These are phyloP conservation scores for Metarhizium sp. DNA, from an alignment of 2,329 filamentous ascomycete genomes.

Conservation along the genomic window DNA sequence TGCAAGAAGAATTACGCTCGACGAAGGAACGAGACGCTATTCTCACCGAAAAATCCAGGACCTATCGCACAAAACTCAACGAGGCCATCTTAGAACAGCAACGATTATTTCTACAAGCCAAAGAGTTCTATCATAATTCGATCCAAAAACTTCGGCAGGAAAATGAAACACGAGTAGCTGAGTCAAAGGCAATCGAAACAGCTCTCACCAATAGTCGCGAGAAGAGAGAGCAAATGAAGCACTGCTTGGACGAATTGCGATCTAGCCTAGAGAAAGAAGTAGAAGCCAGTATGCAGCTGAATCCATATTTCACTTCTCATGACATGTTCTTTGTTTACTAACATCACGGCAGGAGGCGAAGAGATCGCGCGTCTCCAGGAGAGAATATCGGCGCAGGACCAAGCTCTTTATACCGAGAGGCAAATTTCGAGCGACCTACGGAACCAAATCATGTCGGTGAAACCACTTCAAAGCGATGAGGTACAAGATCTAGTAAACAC, in stretches of 20 bases:
- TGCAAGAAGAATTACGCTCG: slow-evolving; percentile 16
- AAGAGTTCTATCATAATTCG: slow-evolving; percentile 21
- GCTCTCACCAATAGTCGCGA: slow-evolving; percentile 18
- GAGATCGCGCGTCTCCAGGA: slow-evolving; percentile 14
- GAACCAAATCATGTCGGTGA: background rate
- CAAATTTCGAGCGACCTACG: background rate
- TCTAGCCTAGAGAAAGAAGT: slow-evolving; percentile 12
- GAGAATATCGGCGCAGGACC: slow-evolving; percentile 13
- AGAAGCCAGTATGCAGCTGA: slow-evolving; percentile 13
- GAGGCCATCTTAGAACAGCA: slow-evolving; percentile 38
- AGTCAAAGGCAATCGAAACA: slow-evolving; percentile 15
- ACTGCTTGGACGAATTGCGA: slow-evolving; percentile 19
- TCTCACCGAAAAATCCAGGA: slow-evolving; percentile 24
- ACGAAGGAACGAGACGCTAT: slow-evolving; percentile 12
- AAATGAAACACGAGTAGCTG: slow-evolving; percentile 13
- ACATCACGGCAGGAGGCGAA: slow-evolving; percentile 13
- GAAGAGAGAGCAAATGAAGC: slow-evolving; percentile 22
- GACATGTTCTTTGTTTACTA: background rate
- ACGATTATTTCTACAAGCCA: slow-evolving; percentile 26
- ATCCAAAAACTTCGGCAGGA: slow-evolving; percentile 25
- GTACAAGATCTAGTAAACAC: background rate
- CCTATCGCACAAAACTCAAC: slow-evolving; percentile 31
- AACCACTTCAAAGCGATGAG: background rate
- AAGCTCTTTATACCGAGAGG: slow-evolving; percentile 3
- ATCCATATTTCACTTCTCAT: background rate